A percentile compares a stretch with the other conserved stretches of the same genome.
Evolutionary conservation across 2,329 filamentous ascomycete species (phyloP).

Genomic region (Alternaria consortialis): DNA sequence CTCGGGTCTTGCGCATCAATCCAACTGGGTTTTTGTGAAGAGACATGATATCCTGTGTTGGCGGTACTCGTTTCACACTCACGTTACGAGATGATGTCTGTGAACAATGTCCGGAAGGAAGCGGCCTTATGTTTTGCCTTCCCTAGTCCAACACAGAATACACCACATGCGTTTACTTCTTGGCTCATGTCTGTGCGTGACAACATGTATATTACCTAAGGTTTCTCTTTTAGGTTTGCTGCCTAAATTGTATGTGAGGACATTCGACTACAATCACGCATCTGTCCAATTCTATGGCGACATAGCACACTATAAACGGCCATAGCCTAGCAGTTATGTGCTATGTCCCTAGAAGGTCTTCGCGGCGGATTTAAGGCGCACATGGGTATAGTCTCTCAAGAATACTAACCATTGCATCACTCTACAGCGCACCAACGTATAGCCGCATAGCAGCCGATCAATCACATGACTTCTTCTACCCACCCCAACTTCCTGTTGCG

Average conservation of each 20-base stretch:
- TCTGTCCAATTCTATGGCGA: neutral
- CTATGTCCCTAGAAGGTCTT: neutral
- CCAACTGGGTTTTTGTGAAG: neutral
- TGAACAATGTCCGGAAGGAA: neutral
- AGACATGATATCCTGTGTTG: neutral
- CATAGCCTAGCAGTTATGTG: neutral
- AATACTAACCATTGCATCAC: neutral
- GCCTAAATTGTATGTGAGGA: neutral
- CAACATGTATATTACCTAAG: neutral
- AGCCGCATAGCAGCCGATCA: neutral
- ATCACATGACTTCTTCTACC: neutral
- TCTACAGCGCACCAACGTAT: neutral
- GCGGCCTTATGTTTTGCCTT: neutral
- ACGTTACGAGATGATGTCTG: neutral
- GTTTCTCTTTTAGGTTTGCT: neutral
- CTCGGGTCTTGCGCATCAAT: neutral
- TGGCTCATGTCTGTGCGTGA: neutral
- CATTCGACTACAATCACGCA: neutral
- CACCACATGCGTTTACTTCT: neutral
- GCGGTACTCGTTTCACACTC: neutral
- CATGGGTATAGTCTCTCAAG: neutral
- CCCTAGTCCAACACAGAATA: neutral
- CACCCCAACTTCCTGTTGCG: neutral
- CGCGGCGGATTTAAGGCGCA: neutral
- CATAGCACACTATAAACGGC: neutral